A percentile compares a stretch with the other conserved stretches of the same genome.
phyloP scores from a whole-genome alignment of 2,329 filamentous ascomycete genomes.

The Pseudonectria buxi region DNA sequence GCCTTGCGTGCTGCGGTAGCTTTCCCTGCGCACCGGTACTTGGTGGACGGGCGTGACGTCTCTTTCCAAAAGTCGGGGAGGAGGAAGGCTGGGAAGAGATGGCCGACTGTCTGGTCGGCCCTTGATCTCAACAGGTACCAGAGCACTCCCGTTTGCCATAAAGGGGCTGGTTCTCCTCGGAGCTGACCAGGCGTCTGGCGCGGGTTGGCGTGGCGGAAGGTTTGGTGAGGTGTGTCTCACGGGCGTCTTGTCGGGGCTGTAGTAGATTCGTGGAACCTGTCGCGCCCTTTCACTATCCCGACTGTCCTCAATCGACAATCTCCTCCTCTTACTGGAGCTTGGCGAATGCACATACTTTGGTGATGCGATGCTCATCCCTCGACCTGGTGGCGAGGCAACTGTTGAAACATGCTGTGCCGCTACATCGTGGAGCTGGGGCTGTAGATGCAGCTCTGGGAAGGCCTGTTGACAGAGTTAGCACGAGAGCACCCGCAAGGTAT shows the following conservation, averaged over 20 bases:
- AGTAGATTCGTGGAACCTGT: constrained; percentile 42
- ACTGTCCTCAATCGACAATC: constrained; percentile 36
- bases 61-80: constrained; percentile 31
- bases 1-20: constrained; percentile 26
- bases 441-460: constrained; percentile 39
- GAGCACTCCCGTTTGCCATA: constrained; percentile 22
- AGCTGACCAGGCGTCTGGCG: constrained; percentile 30
- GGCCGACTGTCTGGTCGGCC: constrained; percentile 31
- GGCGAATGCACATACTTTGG: constrained; percentile 46
- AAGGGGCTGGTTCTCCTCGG: constrained; percentile 29
- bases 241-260: constrained; percentile 26
- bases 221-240: constrained; percentile 32
- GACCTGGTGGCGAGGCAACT: constrained; percentile 28
- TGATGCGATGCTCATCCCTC: constrained; percentile 26
- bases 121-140: constrained; percentile 26
- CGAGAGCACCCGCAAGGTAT: background rate
- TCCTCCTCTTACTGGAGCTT: constrained; percentile 40
- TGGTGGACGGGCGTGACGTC: constrained; percentile 25
- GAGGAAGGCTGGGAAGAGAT: constrained; percentile 35
- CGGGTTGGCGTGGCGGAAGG: constrained; percentile 14
- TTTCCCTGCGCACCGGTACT: constrained; percentile 29
- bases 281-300: constrained; percentile 33
- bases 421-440: constrained; percentile 26
- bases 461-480: constrained; percentile 29
- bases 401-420: constrained; percentile 25